These are phyloP conservation scores for Aurifilum marmelostoma DNA, from an alignment of 2,329 filamentous ascomycete genomes.

Conservation along the genomic window DNA sequence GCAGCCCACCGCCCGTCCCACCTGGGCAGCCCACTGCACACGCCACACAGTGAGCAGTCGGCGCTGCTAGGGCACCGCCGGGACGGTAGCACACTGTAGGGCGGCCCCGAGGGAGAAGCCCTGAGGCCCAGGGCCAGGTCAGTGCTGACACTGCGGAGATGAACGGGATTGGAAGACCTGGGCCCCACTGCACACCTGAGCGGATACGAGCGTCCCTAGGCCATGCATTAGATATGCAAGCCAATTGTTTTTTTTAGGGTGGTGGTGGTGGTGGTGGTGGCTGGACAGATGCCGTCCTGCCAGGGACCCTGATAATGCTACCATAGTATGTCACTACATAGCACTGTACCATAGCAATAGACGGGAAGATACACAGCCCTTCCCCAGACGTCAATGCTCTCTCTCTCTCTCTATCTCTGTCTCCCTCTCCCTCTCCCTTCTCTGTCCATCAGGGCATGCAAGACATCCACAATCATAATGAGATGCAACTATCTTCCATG, in stretches of 20 bases:
- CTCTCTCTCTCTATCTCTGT: no score
- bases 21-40: slow-evolving; percentile 7
- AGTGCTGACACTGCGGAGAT: slow-evolving; percentile 2
- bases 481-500: neutral
- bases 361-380: no score
- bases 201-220: slow-evolving; percentile 7
- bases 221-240: neutral
- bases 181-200: neutral
- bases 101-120: neutral
- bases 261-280: no score
- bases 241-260: neutral
- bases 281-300: neutral
- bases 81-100: neutral
- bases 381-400: no score
- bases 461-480: no score
- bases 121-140: neutral
- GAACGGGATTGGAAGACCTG: neutral
- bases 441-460: no score
- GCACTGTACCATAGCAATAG: no score
- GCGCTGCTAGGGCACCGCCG: neutral
- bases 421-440: no score
- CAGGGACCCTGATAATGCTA: neutral
- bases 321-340: no score
- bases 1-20: slow-evolving; percentile 3
- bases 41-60: slow-evolving; percentile 3